These are phyloP conservation scores for Marasmius sp. DNA, from an alignment of 1,284 basidiomycete species.

Conservation along the genomic window DNA sequence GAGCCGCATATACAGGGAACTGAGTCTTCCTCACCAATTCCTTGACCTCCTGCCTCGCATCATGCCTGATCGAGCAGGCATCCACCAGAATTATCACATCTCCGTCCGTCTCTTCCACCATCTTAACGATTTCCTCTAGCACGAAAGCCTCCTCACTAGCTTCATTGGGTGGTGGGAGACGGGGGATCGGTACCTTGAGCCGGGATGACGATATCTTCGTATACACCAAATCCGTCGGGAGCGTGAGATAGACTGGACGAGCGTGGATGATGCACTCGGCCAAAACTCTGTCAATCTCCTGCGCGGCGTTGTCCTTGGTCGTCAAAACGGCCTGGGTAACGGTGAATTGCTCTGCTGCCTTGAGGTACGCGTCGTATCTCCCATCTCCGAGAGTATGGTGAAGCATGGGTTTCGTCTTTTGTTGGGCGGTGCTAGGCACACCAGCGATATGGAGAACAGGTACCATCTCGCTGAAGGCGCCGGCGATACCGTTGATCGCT, in stretches of 20 bases:
- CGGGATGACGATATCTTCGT: conserved; percentile 66
- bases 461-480: conserved; percentile 85
- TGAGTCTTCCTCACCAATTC: conserved; percentile 72
- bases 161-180: conserved; percentile 51
- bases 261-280: conserved; percentile 72
- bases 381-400: conserved; percentile 90
- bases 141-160: conserved; percentile 69
- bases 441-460: conserved; percentile 93
- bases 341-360: conserved; percentile 78
- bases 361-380: conserved; percentile 77
- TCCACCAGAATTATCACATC: conserved; percentile 85
- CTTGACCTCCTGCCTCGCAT: conserved; percentile 65
- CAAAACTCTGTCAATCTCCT: conserved; percentile 82
- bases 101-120: conserved; percentile 60
- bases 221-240: conserved; percentile 85
- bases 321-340: conserved; percentile 65
- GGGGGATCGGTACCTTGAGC: conserved; percentile 64
- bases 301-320: conserved; percentile 53
- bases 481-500: conserved; percentile 80
- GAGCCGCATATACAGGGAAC: conserved; percentile 79
- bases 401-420: conserved; percentile 68
- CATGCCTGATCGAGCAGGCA: conserved; percentile 84
- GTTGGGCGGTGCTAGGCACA: conserved; percentile 75
- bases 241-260: conserved; percentile 84
- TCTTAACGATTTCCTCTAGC: conserved; percentile 67